Evolutionary conservation across 2,329 filamentous ascomycete genomes (phyloP).

Genomic region (Venturia aucupariae): DNA sequence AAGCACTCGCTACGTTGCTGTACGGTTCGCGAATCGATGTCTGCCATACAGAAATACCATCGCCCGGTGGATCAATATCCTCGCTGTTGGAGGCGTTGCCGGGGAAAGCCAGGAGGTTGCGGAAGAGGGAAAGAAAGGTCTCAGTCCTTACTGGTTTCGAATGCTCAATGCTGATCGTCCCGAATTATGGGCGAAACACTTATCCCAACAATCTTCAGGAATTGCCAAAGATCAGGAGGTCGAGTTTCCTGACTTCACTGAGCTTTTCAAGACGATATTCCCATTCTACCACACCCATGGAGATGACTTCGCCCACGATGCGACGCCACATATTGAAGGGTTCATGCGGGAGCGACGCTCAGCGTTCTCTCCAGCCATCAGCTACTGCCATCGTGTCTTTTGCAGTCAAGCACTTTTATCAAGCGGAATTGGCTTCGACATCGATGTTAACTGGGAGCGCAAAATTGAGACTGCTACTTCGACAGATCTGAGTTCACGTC

Average conservation of each 20-base stretch:
- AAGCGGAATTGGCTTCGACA: slow-evolving; percentile 36
- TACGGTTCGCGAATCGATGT: slow-evolving; percentile 85
- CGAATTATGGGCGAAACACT: slow-evolving; percentile 10
- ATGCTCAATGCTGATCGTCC: slow-evolving; percentile 41
- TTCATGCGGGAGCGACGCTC: slow-evolving; percentile 30
- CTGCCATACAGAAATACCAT: slow-evolving; percentile 69
- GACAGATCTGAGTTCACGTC: slow-evolving; percentile 57
- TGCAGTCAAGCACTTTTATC: slow-evolving; percentile 46
- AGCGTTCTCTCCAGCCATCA: slow-evolving; percentile 60
- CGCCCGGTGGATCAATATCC: slow-evolving; percentile 79
- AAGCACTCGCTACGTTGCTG: slow-evolving; percentile 70
- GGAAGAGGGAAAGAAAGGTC: slow-evolving; percentile 81
- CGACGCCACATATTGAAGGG: slow-evolving; percentile 22
- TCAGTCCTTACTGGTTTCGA: slow-evolving; percentile 68
- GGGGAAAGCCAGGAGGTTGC: slow-evolving; percentile 71
- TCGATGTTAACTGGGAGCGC: slow-evolving; percentile 78
- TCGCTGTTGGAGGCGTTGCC: slow-evolving; percentile 60
- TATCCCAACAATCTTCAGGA: neutral
- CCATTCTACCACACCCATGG: slow-evolving; percentile 19
- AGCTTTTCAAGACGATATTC: slow-evolving; percentile 11
- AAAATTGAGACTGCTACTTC: slow-evolving; percentile 64
- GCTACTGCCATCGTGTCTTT: slow-evolving; percentile 56
- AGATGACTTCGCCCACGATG: slow-evolving; percentile 17
- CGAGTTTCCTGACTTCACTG: slow-evolving; percentile 3
- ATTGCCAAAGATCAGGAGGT: neutral